Evolutionary conservation across 2,329 filamentous ascomycete genomes (phyloP), one percentile per base, ranked within the genome.

Genomic region (Trichocomaceae sp.): DNA sequence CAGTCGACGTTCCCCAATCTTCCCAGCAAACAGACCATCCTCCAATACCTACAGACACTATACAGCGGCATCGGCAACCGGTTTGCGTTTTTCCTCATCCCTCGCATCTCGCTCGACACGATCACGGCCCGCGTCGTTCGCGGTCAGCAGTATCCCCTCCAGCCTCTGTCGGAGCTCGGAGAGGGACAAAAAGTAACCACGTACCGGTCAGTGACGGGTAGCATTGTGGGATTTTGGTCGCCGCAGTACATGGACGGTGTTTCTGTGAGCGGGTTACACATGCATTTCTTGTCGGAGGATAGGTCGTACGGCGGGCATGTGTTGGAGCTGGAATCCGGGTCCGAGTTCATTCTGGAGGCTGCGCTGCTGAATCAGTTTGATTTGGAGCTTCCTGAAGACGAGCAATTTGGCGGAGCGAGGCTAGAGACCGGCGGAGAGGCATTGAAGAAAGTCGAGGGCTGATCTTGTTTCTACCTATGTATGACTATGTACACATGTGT

Each of bases 261-360:
- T 9, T 57, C 50, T 2, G 55, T 57, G 17, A 54, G 55, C 12
- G 55, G 55, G 8, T 26, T 57, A 17, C 55, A 57, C 29, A 57
- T 57, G 55, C 55, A 57, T 39, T 57, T 57, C 51, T 20, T 57
- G 50, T 57, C 55, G 19, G 50, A 57, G 23, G 55, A 57, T 20
- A 50, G 47, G 20, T 37, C 50, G 31, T 57, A 39, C 23, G 55
- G 55, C 3, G 55, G 55, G 6, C 55, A 57, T 44, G 47, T 57
- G 31, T 20, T 57, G 39, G 55, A 57, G 33, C 26, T 57, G 55
- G 20, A 41, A 39, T 50, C 55, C 15, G 19, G n/a, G 35, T 12
- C 8, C 2, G 37, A 50, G 50, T 41, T 57, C 29, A 26, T 23
- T 19, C n/a, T 57, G 22, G 29, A 53, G 39, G 55, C 55, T 3